A percentile compares a stretch with the other conserved stretches of the same genome.
Conservation (phyloP, 768 basidiomycete genomes). For the Leucocoprinus leucothites region DNA sequence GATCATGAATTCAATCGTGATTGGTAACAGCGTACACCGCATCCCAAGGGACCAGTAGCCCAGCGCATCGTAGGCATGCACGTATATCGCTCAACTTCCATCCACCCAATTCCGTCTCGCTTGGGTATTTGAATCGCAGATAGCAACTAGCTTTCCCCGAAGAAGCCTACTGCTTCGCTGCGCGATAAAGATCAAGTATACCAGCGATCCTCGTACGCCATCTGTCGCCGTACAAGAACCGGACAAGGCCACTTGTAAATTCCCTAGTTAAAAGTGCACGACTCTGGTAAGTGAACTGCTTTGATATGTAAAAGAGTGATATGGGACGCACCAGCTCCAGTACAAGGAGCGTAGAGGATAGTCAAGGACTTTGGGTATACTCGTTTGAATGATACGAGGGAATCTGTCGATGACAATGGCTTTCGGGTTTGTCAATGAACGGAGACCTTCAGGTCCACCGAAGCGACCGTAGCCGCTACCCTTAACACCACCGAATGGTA, state of each 20-base stretch:
- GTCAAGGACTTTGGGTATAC: slow-evolving; percentile 81
- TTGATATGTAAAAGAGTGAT: neutral
- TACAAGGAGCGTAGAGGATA: slow-evolving; percentile 77
- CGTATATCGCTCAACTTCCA: no score
- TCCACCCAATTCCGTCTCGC: no score
- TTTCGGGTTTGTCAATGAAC: slow-evolving; percentile 85
- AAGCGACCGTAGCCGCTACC: slow-evolving; percentile 92
- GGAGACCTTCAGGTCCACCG: slow-evolving; percentile 91
- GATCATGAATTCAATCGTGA: neutral
- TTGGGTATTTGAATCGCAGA: neutral
- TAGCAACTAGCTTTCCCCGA: neutral
- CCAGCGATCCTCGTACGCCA: slow-evolving; percentile 47
- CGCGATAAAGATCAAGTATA: slow-evolving; percentile 34
- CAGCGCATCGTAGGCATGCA: no score
- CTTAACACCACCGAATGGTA: slow-evolving; percentile 95
- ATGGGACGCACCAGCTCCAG: slow-evolving; percentile 64
- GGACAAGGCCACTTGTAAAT: slow-evolving; percentile 46
- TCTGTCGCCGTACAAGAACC: slow-evolving; percentile 49
- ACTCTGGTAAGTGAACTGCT: neutral
- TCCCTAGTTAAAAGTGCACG: slow-evolving; percentile 32
- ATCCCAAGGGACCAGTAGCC: neutral
- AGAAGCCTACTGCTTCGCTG: slow-evolving; percentile 26
- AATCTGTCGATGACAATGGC: slow-evolving; percentile 84
- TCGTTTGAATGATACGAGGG: slow-evolving; percentile 79
- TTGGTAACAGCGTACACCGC: neutral